A percentile compares a stretch with the other conserved stretches of the same genome.
phyloP scores from a whole-genome alignment of 192 early-diverging fungal genomes.

The Gaertneriomyces semiglobifer region DNA sequence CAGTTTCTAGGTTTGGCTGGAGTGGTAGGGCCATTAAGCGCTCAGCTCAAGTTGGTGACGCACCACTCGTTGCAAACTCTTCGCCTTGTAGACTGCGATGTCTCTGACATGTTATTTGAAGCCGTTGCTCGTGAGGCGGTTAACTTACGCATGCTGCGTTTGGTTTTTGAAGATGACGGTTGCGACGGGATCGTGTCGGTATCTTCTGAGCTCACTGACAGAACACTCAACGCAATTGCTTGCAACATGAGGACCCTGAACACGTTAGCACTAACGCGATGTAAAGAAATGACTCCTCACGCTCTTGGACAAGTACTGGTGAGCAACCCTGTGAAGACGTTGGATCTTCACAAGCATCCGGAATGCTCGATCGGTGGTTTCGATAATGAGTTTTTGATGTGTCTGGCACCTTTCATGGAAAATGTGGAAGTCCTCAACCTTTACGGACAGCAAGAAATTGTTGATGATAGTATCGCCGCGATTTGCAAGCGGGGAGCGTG shows the following conservation, averaged over 20 bases:
- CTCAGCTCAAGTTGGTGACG: conserved; percentile 14
- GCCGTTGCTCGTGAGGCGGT: conserved; percentile 28
- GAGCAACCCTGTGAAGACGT: conserved; percentile 28
- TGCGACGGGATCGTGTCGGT: conserved; percentile 39
- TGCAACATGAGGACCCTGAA: conserved; percentile 28
- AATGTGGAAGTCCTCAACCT: conserved; percentile 43
- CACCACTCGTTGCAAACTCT: conserved; percentile 37
- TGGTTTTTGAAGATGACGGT: conserved; percentile 52
- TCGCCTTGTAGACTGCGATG: conserved; percentile 53
- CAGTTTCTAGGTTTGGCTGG: conserved; percentile 50
- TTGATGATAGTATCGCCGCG: conserved; percentile 12
- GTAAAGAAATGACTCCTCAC: conserved; percentile 35
- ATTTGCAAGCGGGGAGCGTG: conserved; percentile 4
- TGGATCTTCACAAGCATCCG: conserved; percentile 51
- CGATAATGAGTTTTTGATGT: conserved; percentile 34
- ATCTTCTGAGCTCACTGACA: conserved; percentile 33
- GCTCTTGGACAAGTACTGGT: conserved; percentile 29
- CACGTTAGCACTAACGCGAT: conserved; percentile 42
- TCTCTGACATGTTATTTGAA: conserved; percentile 38
- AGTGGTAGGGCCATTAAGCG: conserved; percentile 31
- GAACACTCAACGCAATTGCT: conserved; percentile 23
- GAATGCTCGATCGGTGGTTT: conserved; percentile 39
- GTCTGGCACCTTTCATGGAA: conserved; percentile 2
- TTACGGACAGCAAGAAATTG: conserved; percentile 39
- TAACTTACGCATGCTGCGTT: conserved; percentile 38